A percentile compares a stretch with the other conserved stretches of the same genome.
These are phyloP conservation scores for Zygoascus ofunaensis DNA, from an alignment of 805 yeast genomes.

Conservation along the genomic window DNA sequence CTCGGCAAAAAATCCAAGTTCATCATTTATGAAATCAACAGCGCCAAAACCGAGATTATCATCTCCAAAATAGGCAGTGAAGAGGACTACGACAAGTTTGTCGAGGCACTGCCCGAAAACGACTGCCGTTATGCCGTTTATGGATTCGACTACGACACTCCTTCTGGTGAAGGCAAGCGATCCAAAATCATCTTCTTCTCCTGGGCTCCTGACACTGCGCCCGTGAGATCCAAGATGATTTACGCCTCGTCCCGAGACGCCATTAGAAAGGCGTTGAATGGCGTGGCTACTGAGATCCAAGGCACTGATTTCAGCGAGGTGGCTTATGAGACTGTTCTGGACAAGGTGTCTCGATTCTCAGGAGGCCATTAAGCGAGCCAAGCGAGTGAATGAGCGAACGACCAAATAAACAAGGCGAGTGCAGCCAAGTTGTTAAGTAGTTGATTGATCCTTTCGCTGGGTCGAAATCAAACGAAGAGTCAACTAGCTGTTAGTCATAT, in stretches of 20 bases:
- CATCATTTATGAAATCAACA: conserved; percentile 73
- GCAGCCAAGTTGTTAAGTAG: too few relatives aligned
- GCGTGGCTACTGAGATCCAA: conserved; percentile 89
- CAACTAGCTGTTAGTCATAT: too few relatives aligned
- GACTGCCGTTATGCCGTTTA: conserved; percentile 95
- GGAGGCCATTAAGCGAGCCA: conserved; percentile 39
- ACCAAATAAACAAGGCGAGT: too few relatives aligned
- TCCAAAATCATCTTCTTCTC: conserved; percentile 63
- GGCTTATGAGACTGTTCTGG: conserved; percentile 86
- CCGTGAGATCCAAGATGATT: conserved; percentile 89
- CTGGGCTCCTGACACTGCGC: conserved; percentile 98
- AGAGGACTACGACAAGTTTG: conserved; percentile 70
- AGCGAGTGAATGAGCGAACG: too few relatives aligned
- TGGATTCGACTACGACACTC: conserved; percentile 90
- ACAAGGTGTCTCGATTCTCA: conserved; percentile 77
- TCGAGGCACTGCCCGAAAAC: conserved; percentile 85
- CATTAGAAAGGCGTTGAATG: conserved; percentile 92
- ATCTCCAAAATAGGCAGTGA: conserved; percentile 78
- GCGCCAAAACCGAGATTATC: conserved; percentile 79
- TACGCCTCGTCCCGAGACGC: conserved; percentile 98
- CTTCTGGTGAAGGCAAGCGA: conserved; percentile 90
- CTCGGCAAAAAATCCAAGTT: conserved; percentile 73
- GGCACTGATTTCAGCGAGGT: conserved; percentile 98
- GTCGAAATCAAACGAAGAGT: too few relatives aligned
- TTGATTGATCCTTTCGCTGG: too few relatives aligned